phyloP scores from a whole-genome alignment of 2,329 filamentous ascomycete species.

The Domatiomyces globalis region DNA sequence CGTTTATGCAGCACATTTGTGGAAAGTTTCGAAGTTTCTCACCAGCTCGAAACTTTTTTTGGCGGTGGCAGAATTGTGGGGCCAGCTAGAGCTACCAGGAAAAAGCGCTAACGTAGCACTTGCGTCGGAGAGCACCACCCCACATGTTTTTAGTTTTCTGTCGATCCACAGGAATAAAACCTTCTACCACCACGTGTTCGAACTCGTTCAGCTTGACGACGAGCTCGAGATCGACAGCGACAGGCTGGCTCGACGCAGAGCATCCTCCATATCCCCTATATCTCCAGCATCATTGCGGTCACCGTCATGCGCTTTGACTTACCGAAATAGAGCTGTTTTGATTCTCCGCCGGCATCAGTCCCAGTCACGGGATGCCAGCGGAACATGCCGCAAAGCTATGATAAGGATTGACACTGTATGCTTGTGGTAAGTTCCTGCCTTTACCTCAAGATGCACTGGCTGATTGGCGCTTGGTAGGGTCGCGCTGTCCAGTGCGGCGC shows the following conservation, averaged over 20 bases:
- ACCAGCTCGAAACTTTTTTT: not conserved
- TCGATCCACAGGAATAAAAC: too few relatives aligned
- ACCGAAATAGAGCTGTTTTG: not conserved
- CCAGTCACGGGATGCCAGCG: not conserved
- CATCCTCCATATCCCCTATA: too few relatives aligned
- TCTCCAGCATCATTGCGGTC: not conserved
- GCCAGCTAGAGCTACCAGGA: too few relatives aligned
- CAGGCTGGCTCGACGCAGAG: too few relatives aligned
- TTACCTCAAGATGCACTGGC: not conserved
- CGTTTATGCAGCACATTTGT: not conserved
- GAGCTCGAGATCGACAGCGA: too few relatives aligned
- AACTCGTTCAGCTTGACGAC: too few relatives aligned
- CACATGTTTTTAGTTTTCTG: too few relatives aligned
- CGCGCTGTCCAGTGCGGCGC: conserved; percentile 22
- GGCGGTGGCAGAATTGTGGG: not conserved
- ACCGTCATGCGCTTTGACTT: not conserved
- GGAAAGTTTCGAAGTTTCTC: too few relatives aligned
- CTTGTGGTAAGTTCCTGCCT: conserved; percentile 4
- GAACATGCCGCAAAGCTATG: conserved; percentile 1
- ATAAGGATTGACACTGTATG: conserved; percentile 5
- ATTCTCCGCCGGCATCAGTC: not conserved
- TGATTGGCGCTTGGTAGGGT: not conserved
- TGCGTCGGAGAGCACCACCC: too few relatives aligned
- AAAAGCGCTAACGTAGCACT: too few relatives aligned
- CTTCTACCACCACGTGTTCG: too few relatives aligned